phyloP scores from a whole-genome alignment of 1,284 basidiomycete genomes.

The Marasmius fiardii region DNA sequence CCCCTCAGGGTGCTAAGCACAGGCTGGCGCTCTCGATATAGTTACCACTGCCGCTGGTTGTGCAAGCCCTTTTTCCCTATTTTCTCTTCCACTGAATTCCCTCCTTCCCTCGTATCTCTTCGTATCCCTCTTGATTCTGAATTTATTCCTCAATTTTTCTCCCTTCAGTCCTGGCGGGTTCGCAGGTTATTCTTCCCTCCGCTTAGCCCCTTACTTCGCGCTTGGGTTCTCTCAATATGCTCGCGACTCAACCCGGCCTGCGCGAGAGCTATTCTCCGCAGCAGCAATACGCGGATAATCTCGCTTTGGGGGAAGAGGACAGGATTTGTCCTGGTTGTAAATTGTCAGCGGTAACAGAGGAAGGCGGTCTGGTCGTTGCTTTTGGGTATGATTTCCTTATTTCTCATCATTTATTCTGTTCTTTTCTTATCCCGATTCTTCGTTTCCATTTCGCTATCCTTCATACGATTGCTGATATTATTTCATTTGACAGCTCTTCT shows the following conservation, averaged over 20 bases:
- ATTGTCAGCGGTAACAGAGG: slow-evolving; percentile 77
- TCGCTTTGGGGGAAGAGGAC: slow-evolving; percentile 46
- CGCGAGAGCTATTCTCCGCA: slow-evolving; percentile 19
- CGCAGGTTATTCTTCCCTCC: slow-evolving; percentile 9
- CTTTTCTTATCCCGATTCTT: slow-evolving; percentile 8
- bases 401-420: slow-evolving; percentile 8
- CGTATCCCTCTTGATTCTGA: not conserved
- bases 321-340: slow-evolving; percentile 84
- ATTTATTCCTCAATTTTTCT: slow-evolving; percentile 2
- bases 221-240: slow-evolving; percentile 19
- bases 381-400: slow-evolving; percentile 62
- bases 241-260: slow-evolving; percentile 25
- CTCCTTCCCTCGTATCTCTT: not conserved
- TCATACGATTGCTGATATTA: slow-evolving; percentile 14
- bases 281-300: slow-evolving; percentile 8
- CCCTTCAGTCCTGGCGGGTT: not conserved
- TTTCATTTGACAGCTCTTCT: slow-evolving; percentile 55
- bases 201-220: slow-evolving; percentile 16
- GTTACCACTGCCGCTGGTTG: not conserved
- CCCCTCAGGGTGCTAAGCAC: not conserved
- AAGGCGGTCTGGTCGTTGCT: slow-evolving; percentile 85
- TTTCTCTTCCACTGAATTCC: not conserved
- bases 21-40: not conserved
- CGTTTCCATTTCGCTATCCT: slow-evolving; percentile 21
- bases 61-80: not conserved